Base-by-base conservation (phyloP, 1,139 yeast genomes). In the Candida sp. region DNA sequence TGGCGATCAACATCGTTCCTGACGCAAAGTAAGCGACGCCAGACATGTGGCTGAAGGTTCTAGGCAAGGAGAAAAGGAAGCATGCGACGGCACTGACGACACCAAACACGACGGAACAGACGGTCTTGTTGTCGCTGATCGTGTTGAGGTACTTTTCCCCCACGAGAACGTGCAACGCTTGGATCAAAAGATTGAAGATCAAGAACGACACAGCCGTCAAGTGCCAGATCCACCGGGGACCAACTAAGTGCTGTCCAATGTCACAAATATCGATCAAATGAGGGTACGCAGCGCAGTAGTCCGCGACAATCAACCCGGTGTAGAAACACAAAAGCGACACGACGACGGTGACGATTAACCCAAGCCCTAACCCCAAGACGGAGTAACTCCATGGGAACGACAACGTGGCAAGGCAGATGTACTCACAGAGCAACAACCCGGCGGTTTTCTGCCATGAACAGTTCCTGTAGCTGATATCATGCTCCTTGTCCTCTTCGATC, bases 341-440 rank as follows among this genome's bases (percentile, higher is more conserved):
- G 47, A 77, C 75, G 1, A 75, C 73, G 0, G 88, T 84, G 49
- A 83, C 63, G 34, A 84, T 78, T 27, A 83, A 65, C 0, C 88
- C 88, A 1, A 86, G 85, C 1, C 83, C 78, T 25, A 83, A 64
- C 0, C 88, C 88, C 32, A 84, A 67, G 3, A 83, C 83, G 1
- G 86, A 80, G 59, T 80, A 84, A 5, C 86, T 79, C 86, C 86
- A 81, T 0, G 88, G 88, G 61, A 84, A 84, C 22, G 86, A 80
- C 81, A 84, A 76, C 53, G 83, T 82, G 8, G 88, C 88, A 54
- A 84, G 69, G 58, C 86, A 83, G 35, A 83, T 81, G 63, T 84
- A 84, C 62, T 84, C 88, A 4, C 85, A 79, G 54, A 83, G 80
- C 49, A 84, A 66, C 42, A 84, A 70, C 5, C 85, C 85, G 0